Conservation (phyloP, 2,329 filamentous ascomycete species). For the Ilyonectria mors-panacis region DNA sequence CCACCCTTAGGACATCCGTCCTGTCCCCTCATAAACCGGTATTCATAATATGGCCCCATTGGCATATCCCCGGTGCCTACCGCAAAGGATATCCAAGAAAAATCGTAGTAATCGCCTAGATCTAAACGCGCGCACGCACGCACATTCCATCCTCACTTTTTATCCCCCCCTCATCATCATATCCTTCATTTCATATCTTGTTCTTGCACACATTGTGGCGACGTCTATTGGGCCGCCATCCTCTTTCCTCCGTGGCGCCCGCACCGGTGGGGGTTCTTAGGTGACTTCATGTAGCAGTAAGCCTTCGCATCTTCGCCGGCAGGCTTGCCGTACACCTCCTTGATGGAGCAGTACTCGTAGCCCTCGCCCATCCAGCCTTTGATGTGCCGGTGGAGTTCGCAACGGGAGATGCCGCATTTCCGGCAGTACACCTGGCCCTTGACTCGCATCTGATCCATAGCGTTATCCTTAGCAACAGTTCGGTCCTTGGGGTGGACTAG, state of each 20-base stretch:
- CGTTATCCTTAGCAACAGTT: slow-evolving; percentile 35
- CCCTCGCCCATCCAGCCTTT: slow-evolving; percentile 70
- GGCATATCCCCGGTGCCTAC: not conserved
- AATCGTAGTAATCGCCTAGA: not conserved
- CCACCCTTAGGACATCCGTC: not conserved
- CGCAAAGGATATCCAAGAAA: not conserved
- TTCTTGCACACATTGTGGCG: not conserved
- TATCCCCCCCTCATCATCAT: not conserved
- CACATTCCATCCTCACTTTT: not conserved
- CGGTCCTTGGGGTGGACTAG: slow-evolving; percentile 53
- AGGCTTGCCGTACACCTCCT: slow-evolving; percentile 67
- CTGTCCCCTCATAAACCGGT: not conserved
- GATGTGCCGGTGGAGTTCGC: slow-evolving; percentile 75
- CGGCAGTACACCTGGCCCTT: slow-evolving; percentile 74
- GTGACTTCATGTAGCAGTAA: slow-evolving; percentile 73
- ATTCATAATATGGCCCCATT: not conserved
- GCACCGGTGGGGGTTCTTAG: slow-evolving; percentile 70
- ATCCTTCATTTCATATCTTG: not conserved
- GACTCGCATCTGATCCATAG: slow-evolving; percentile 65
- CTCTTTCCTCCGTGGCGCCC: slow-evolving; percentile 65
- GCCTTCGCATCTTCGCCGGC: slow-evolving; percentile 63
- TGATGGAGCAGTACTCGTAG: slow-evolving; percentile 73
- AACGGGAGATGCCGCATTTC: slow-evolving; percentile 73
- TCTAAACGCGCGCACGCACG: not conserved
- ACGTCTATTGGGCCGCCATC: slow-evolving; percentile 25